A percentile compares a stretch with the other conserved stretches of the same genome.
Evolutionary conservation across 2,329 filamentous ascomycete species (phyloP).

Genomic region (Catunica adiposa): DNA sequence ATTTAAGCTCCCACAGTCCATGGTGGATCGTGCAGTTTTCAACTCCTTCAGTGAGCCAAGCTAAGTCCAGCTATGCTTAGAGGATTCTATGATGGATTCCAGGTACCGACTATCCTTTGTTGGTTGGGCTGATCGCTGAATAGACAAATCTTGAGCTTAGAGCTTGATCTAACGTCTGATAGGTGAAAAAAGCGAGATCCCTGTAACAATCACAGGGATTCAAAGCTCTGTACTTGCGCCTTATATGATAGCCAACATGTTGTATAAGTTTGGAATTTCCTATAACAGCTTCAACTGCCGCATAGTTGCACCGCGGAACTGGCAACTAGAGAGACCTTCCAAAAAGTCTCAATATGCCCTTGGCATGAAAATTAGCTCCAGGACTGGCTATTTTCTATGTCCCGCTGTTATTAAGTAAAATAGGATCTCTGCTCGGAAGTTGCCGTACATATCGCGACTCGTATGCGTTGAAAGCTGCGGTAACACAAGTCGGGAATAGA

Average conservation of each 20-base stretch:
- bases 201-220: constrained; percentile 7
- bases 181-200: neutral
- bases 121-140: no score
- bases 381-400: no score
- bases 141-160: neutral
- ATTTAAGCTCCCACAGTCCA: no score
- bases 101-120: no score
- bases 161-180: neutral
- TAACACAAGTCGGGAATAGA: no score
- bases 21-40: neutral
- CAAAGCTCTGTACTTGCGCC: constrained; percentile 11
- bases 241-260: constrained; percentile 5
- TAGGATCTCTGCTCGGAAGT: no score
- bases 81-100: neutral
- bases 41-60: no score
- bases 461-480: no score
- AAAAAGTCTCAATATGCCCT: no score
- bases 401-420: neutral
- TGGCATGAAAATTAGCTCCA: no score
- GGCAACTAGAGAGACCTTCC: neutral
- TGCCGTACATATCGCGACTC: no score
- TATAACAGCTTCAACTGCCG: neutral
- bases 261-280: neutral
- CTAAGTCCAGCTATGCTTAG: no score
- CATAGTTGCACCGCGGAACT: neutral